phyloP scores from a whole-genome alignment of 2,329 filamentous ascomycete genomes.

The Fusarium secorum region DNA sequence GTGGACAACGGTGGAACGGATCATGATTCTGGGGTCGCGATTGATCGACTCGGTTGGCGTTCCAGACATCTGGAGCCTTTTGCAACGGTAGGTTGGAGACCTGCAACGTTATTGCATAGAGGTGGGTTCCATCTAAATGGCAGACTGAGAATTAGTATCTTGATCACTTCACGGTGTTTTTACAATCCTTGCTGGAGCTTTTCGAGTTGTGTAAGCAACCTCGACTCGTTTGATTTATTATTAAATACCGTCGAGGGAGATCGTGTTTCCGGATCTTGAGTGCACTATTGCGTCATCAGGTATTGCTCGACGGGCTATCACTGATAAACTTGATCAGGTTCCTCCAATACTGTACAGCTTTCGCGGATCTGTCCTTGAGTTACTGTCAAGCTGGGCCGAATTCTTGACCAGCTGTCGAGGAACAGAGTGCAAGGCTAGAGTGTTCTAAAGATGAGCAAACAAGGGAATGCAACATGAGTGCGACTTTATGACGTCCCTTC shows the following conservation, averaged over 20 bases:
- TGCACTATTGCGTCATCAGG: not conserved
- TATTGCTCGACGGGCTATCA: not conserved
- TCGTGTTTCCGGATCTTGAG: not conserved
- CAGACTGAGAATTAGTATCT: not conserved
- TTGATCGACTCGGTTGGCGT: conserved; percentile 10
- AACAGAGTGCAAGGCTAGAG: not conserved
- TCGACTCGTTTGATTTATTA: not conserved
- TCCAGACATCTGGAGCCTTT: not conserved
- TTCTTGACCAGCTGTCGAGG: not conserved
- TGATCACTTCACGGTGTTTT: not conserved
- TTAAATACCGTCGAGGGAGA: not conserved
- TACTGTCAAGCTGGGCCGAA: not conserved
- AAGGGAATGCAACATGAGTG: not conserved
- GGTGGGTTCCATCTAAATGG: conserved; percentile 3
- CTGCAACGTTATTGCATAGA: not conserved
- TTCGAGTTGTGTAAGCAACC: not conserved
- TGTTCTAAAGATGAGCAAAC: not conserved
- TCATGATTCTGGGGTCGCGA: conserved; percentile 8
- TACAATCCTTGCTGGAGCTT: not conserved
- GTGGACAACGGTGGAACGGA: conserved; percentile 2
- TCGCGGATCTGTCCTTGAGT: not conserved
- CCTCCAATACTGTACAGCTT: not conserved
- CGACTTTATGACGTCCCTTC: conserved; percentile 3
- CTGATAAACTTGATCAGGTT: not conserved
- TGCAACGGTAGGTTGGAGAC: not conserved